These are phyloP conservation scores for Didymella glomerata DNA, from an alignment of 2,329 filamentous ascomycete genomes.

Conservation along the genomic window DNA sequence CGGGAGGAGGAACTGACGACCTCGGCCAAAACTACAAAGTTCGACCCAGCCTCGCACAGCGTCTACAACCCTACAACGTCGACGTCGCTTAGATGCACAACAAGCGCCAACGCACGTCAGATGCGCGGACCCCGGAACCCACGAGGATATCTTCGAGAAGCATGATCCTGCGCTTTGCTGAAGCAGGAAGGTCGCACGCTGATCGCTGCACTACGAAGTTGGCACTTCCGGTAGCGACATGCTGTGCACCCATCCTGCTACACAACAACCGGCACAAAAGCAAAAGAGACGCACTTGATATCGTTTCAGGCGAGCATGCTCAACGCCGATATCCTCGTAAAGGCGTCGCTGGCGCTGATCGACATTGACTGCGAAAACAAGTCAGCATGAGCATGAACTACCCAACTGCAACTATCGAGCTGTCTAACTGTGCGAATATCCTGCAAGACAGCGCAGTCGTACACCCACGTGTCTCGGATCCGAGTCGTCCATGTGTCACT, in stretches of 20 bases:
- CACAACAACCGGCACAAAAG: conserved; percentile 14
- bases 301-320: conserved; percentile 10
- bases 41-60: conserved; percentile 10
- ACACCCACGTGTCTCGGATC: background rate
- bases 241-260: conserved; percentile 17
- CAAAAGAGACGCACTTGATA: conserved; percentile 1
- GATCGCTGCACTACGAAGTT: conserved; percentile 16
- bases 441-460: background rate
- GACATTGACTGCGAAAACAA: background rate
- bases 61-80: conserved; percentile 2
- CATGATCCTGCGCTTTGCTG: conserved; percentile 1
- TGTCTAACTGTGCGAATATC: too few species aligned
- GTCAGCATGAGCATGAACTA: background rate
- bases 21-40: conserved; percentile 8
- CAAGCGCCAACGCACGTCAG: conserved; percentile 15
- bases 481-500: background rate
- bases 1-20: conserved; percentile 9
- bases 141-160: conserved; percentile 15
- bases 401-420: background rate
- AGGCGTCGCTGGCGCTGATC: conserved; percentile 1
- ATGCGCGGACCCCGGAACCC: conserved; percentile 11
- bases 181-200: conserved; percentile 9
- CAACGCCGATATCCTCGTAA: background rate
- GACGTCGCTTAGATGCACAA: conserved; percentile 16
- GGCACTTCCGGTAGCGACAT: conserved; percentile 22